Percentiles rank a stretch among this genome's conserved stretches.
phyloP scores from a whole-genome alignment of 768 basidiomycete genomes.

The Kwoniella sp. region DNA sequence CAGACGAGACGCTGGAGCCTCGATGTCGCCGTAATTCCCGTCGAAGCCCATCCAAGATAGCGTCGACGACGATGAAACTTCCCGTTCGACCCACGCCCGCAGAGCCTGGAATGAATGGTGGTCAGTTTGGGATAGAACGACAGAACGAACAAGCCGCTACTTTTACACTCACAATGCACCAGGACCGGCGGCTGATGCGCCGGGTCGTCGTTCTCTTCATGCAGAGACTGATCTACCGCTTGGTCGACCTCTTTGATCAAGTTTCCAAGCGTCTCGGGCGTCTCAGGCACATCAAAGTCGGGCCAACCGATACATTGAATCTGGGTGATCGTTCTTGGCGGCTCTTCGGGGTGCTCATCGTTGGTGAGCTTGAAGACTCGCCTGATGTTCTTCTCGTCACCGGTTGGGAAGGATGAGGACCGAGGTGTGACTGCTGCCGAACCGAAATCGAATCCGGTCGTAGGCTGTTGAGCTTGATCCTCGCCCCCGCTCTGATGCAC shows the following conservation, averaged over 20 bases:
- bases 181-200: constrained; percentile 46
- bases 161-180: constrained; percentile 53
- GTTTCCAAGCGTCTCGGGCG: constrained; percentile 72
- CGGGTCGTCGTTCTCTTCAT: constrained; percentile 14
- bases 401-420: constrained; percentile 15
- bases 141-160: background rate
- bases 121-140: background rate
- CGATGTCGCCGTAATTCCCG: constrained; percentile 28
- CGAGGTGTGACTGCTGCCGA: constrained; percentile 37
- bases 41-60: constrained; percentile 47
- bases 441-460: constrained; percentile 61
- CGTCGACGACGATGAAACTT: constrained; percentile 77
- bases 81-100: constrained; percentile 96
- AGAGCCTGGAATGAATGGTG: constrained; percentile 60
- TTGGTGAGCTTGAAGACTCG: constrained; percentile 69
- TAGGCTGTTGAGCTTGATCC: constrained; percentile 47
- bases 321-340: constrained; percentile 73
- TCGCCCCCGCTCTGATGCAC: constrained; percentile 61
- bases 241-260: constrained; percentile 73
- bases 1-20: background rate
- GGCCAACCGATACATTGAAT: constrained; percentile 95
- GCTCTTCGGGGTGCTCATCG: constrained; percentile 63
- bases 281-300: constrained; percentile 90
- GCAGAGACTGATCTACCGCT: constrained; percentile 35
- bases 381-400: constrained; percentile 53